Evolutionary conservation across 2,329 filamentous ascomycete genomes (phyloP).

Genomic region (Geosmithia morbida): DNA sequence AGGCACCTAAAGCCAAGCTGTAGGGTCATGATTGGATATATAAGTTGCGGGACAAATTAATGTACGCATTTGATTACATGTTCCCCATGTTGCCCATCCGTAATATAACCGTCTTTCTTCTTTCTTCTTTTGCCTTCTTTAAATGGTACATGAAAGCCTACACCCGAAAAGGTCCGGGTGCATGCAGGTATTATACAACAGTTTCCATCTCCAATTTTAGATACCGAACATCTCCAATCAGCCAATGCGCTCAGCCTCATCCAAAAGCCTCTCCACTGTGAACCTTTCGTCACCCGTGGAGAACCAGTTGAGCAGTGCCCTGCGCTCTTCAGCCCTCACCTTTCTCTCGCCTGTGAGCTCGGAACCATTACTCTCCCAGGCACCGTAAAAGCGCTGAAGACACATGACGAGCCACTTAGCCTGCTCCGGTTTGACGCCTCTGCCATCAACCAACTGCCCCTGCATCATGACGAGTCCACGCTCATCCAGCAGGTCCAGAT

Average conservation of each 20-base stretch:
- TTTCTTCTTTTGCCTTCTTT: not conserved
- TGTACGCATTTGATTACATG: too few relatives aligned
- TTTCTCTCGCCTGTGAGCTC: constrained; percentile 23
- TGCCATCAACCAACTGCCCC: constrained; percentile 61
- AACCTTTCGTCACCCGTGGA: constrained; percentile 64
- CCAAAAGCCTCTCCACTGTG: constrained; percentile 69
- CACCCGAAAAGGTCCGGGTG: not conserved
- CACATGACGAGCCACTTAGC: constrained; percentile 87
- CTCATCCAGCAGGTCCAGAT: constrained; percentile 60
- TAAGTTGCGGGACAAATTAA: too few relatives aligned
- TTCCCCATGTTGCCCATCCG: too few relatives aligned
- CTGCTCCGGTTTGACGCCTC: constrained; percentile 65
- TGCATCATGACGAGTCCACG: constrained; percentile 78
- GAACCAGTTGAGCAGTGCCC: constrained; percentile 68
- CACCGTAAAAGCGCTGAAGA: constrained; percentile 84
- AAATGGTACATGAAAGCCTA: not conserved
- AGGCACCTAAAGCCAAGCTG: constrained; percentile 17
- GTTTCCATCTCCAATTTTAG: too few relatives aligned
- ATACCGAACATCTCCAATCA: too few relatives aligned
- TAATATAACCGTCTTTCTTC: not conserved
- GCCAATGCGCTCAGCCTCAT: constrained; percentile 73
- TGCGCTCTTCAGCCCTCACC: constrained; percentile 48
- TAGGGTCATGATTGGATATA: constrained; percentile 7
- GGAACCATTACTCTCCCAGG: constrained; percentile 33
- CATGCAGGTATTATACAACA: not conserved